These are phyloP conservation scores for Eucalyptus virginea DNA, from an alignment of 345 rosid species.

Conservation along the genomic window DNA sequence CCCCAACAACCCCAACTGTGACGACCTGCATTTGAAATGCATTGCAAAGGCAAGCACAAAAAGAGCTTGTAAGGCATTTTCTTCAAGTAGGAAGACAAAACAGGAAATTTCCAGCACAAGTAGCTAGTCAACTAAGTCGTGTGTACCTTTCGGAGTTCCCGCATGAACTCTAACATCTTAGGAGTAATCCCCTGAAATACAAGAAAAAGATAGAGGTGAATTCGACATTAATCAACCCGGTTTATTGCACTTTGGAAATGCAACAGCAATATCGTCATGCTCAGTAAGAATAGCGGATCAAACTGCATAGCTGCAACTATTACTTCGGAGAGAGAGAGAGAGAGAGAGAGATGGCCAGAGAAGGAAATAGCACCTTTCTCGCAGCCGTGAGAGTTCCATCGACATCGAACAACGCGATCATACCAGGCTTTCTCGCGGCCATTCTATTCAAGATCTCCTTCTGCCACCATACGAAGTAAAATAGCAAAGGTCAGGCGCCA, in stretches of 20 bases:
- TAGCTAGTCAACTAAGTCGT: not conserved
- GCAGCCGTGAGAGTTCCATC: slow-evolving; percentile 99
- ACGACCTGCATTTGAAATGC: slow-evolving; percentile 40
- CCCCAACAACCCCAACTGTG: slow-evolving; percentile 90
- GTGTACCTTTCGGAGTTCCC: slow-evolving; percentile 60
- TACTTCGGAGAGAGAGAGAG: not conserved
- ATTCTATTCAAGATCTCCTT: not conserved
- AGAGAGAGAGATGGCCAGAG: not conserved
- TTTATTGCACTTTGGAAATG: not conserved
- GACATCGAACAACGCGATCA: slow-evolving; percentile 90
- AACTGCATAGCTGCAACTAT: not conserved
- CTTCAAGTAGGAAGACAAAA: not conserved
- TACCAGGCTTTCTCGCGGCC: slow-evolving; percentile 43
- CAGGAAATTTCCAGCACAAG: not conserved
- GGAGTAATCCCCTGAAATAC: slow-evolving; percentile 33
- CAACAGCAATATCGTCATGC: not conserved
- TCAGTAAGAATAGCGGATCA: not conserved
- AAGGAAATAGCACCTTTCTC: slow-evolving; percentile 39
- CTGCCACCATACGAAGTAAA: not conserved
- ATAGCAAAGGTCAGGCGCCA: not conserved
- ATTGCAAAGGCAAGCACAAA: not conserved
- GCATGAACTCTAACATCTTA: slow-evolving; percentile 52
- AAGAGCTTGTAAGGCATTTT: not conserved
- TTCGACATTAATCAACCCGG: not conserved
- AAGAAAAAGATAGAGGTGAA: not conserved